Evolutionary conservation across 73 alveolate genomes (phyloP), one percentile per base, ranked within the genome.

Genomic region (Chromera velia): DNA sequence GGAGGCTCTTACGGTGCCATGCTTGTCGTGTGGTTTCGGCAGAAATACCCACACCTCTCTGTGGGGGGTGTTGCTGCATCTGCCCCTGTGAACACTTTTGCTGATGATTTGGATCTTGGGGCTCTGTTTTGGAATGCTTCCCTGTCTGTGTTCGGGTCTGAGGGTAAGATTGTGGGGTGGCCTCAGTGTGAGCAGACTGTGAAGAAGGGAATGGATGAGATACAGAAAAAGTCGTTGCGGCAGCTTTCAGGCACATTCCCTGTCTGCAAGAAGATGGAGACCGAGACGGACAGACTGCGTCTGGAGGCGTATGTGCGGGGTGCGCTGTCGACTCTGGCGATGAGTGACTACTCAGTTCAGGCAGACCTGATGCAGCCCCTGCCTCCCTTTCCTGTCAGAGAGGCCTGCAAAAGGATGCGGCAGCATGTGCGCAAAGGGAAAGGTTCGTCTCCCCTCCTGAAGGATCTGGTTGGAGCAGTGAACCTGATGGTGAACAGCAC

Each of bases 1-100:
- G 95, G 95, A 9, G 95, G 95, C n/a, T 81, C 91, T 32, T 90
- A 90, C 32, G 95, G 95, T 33, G 95, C 93, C 34, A 90, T 90
- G 95, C 79, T 90, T 34, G 95, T 91, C 48, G 91, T 91, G 0
- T 90, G 95, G 95, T 67, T 90, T 66, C 83, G 91, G 73, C 85
- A 87, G 92, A 90, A 90, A 83, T 90, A 82, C 72, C 95, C 95
- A 0, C 90, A 82, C 68, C 78, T 83, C 32, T 46, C 84, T 48
- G 82, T 87, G 28, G 95, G 95, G 0, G 92, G 93, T 45, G 79
- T 82, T 28, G 95, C 95, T 22, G 62, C 95, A 22, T 77, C 90
- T 24, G 95, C 95, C 17, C 95, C 95, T n/a, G 87, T 90, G 49
- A 75, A 87, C 28, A 87, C 75, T 88, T 90, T 85, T 72, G 82